A percentile compares a stretch with the other conserved stretches of the same genome.
Evolutionary conservation across 2,329 filamentous ascomycete genomes (phyloP).

Genomic region (Fusarium sp.): DNA sequence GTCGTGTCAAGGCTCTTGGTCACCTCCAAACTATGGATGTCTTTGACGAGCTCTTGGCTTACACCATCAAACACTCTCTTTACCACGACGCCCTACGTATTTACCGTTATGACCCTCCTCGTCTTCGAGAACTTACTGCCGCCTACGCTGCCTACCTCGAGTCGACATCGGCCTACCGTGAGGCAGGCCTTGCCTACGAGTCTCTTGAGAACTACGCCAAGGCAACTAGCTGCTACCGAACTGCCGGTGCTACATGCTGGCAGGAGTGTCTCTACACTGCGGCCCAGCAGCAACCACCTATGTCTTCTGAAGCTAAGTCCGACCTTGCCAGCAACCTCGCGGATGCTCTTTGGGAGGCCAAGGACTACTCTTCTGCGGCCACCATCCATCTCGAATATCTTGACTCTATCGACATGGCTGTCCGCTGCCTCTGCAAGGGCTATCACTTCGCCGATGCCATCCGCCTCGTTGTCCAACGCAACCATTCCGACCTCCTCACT

Average conservation of each 20-base stretch:
- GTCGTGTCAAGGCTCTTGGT: conserved; percentile 79
- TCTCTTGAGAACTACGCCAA: conserved; percentile 79
- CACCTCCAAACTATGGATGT: conserved; percentile 80
- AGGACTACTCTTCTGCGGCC: conserved; percentile 85
- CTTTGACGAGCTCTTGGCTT: conserved; percentile 83
- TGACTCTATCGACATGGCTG: conserved; percentile 75
- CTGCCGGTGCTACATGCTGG: conserved; percentile 83
- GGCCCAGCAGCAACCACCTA: conserved; percentile 71
- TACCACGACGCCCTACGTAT: conserved; percentile 82
- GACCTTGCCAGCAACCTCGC: conserved; percentile 81
- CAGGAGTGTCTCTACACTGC: conserved; percentile 89
- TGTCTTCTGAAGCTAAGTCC: conserved; percentile 70
- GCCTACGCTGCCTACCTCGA: conserved; percentile 85
- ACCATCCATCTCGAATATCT: conserved; percentile 87
- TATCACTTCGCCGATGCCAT: conserved; percentile 91
- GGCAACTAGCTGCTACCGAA: conserved; percentile 86
- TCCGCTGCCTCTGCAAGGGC: conserved; percentile 85
- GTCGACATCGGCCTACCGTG: conserved; percentile 79
- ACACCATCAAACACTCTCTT: conserved; percentile 82
- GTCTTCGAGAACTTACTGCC: conserved; percentile 75
- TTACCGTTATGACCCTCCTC: conserved; percentile 83
- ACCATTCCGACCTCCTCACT: conserved; percentile 71
- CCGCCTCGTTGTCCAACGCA: conserved; percentile 75
- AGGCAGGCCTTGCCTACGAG: conserved; percentile 92
- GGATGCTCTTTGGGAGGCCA: conserved; percentile 83